A percentile compares a stretch with the other conserved stretches of the same genome.
These are phyloP conservation scores for Sclerospora graminicola DNA, from an alignment of 352 stramenopile genomes.

Conservation along the genomic window DNA sequence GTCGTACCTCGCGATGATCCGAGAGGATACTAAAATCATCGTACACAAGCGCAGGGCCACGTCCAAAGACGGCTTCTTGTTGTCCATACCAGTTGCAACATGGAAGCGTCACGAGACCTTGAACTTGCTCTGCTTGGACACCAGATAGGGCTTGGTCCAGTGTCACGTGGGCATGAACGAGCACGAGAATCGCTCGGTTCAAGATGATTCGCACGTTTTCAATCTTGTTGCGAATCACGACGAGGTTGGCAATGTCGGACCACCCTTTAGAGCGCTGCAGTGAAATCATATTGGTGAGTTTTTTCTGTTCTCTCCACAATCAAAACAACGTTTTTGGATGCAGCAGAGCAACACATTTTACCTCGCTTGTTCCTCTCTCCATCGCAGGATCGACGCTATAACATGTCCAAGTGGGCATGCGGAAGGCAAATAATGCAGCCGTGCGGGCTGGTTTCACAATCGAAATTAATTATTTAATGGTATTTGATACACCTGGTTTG, in stretches of 20 bases:
- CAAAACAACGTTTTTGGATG: neutral
- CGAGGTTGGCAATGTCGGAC: conserved; percentile 47
- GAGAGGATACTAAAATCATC: conserved; percentile 79
- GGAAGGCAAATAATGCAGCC: conserved; percentile 65
- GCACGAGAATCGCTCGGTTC: conserved; percentile 44
- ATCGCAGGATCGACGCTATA: conserved; percentile 76
- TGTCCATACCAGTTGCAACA: conserved; percentile 81
- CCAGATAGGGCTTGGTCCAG: conserved; percentile 55
- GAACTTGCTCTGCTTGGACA: conserved; percentile 46
- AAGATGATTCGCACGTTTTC: conserved; percentile 67
- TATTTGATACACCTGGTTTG: no score
- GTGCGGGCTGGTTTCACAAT: conserved; percentile 35
- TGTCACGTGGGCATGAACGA: conserved; percentile 74
- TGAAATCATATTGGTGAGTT: no score
- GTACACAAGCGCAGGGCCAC: conserved; percentile 55
- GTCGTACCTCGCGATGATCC: conserved; percentile 67
- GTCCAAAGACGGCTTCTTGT: conserved; percentile 45
- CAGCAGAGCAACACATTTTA: neutral
- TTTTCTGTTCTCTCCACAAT: no score
- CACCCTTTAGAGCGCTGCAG: conserved; percentile 44
- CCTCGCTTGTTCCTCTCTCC: conserved; percentile 41
- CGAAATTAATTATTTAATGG: neutral
- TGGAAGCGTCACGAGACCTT: conserved; percentile 58
- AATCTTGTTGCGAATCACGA: conserved; percentile 76
- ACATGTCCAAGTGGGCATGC: conserved; percentile 60